Evolutionary conservation across 106 monocot species (phyloP).

Genomic region (Triglochin maritima): DNA sequence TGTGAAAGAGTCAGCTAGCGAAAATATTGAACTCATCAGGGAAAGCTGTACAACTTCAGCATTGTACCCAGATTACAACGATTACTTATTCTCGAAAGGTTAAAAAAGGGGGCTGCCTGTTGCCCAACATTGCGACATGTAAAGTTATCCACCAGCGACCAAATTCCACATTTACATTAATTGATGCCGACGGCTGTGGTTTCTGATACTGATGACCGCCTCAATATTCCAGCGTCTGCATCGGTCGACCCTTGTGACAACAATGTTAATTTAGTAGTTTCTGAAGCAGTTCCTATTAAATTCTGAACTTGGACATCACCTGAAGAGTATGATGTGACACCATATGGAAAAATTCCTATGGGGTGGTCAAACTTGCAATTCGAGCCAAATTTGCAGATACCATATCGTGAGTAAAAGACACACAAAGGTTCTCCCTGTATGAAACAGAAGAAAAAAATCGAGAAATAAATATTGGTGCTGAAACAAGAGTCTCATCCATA

Average conservation of each 20-base stretch:
- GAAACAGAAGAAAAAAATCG: constrained; percentile 5
- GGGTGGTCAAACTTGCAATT: constrained; percentile 89
- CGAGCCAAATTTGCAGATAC: constrained; percentile 78
- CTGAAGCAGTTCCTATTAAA: constrained; percentile 23
- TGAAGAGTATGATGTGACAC: constrained; percentile 21
- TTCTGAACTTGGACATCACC: constrained; percentile 23
- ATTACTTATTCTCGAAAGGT: too few species aligned
- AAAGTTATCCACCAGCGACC: too few species aligned
- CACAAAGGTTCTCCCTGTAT: constrained; percentile 65
- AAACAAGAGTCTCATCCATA: too few species aligned
- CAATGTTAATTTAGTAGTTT: constrained; percentile 17
- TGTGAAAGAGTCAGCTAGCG: too few species aligned
- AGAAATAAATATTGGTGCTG: background rate
- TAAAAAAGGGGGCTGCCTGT: too few species aligned
- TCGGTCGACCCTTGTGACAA: constrained; percentile 24
- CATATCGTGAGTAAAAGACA: constrained; percentile 69
- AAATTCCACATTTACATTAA: too few species aligned
- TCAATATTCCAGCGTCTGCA: constrained; percentile 13
- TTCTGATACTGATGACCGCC: background rate
- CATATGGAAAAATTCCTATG: constrained; percentile 36
- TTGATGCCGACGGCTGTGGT: too few species aligned
- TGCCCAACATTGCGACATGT: too few species aligned
- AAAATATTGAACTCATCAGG: too few species aligned
- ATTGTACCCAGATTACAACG: too few species aligned
- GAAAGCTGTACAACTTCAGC: too few species aligned